These are phyloP conservation scores for Priceomyces medius DNA, from an alignment of 805 yeast genomes.

Conservation along the genomic window DNA sequence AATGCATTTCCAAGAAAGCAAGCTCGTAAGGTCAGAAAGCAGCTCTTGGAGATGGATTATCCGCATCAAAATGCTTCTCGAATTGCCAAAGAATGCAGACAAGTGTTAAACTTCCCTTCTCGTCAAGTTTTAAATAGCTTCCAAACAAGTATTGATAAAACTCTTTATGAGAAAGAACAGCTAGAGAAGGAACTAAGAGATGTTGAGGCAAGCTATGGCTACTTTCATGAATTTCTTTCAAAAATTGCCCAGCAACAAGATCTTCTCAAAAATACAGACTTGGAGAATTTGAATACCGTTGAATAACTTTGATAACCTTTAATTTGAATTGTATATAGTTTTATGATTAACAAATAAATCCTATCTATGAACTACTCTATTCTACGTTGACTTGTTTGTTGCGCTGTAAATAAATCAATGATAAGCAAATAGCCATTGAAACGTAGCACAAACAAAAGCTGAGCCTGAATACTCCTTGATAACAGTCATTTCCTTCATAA, in stretches of 20 bases:
- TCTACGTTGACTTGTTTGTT: conserved; percentile 6
- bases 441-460: conserved; percentile 30
- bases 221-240: conserved; percentile 50
- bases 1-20: conserved; percentile 84
- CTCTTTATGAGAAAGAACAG: conserved; percentile 56
- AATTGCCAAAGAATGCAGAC: conserved; percentile 76
- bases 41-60: conserved; percentile 69
- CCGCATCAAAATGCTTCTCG: conserved; percentile 75
- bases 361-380: no score
- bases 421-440: conserved; percentile 20
- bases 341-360: neutral
- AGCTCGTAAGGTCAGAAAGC: conserved; percentile 64
- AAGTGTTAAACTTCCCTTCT: conserved; percentile 77
- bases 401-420: conserved; percentile 28
- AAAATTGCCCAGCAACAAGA: conserved; percentile 45
- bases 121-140: conserved; percentile 74
- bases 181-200: conserved; percentile 50
- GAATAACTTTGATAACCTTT: conserved; percentile 24
- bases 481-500: conserved; percentile 36
- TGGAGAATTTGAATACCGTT: conserved; percentile 42
- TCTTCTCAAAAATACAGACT: conserved; percentile 41
- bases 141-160: conserved; percentile 63
- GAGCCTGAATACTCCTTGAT: conserved; percentile 34
- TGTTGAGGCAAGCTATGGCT: conserved; percentile 55
- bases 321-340: conserved; percentile 2